phyloP scores from a whole-genome alignment of 768 basidiomycete species.

The Mycena latifolia region DNA sequence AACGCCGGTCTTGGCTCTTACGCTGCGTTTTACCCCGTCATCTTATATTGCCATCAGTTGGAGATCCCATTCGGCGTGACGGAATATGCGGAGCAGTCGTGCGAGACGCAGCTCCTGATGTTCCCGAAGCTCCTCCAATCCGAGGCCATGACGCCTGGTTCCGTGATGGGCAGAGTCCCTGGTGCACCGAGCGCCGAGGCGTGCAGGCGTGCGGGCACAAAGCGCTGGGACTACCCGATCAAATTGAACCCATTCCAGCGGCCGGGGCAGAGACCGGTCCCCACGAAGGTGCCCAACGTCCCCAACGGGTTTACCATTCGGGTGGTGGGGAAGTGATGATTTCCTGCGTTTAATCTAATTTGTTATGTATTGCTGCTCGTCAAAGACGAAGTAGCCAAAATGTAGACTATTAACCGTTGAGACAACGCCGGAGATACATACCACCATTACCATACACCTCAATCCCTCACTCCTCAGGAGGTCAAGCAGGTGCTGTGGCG shows the following conservation, averaged over 20 bases:
- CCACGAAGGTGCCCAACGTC: slow-evolving; percentile 31
- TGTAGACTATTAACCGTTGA: too few species aligned
- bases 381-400: too few species aligned
- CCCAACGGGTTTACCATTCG: slow-evolving; percentile 36
- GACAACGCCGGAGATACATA: too few species aligned
- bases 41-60: slow-evolving; percentile 34
- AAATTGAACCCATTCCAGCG: slow-evolving; percentile 38
- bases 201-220: not conserved
- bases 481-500: too few species aligned
- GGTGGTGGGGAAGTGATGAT: slow-evolving; percentile 16
- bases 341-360: not conserved
- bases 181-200: slow-evolving; percentile 5
- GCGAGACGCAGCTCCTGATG: slow-evolving; percentile 29
- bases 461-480: too few species aligned
- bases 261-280: slow-evolving; percentile 36
- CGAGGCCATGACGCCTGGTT: not conserved
- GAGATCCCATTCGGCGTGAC: slow-evolving; percentile 37
- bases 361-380: not conserved
- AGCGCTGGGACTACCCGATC: slow-evolving; percentile 31
- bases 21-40: slow-evolving; percentile 48
- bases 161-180: slow-evolving; percentile 11
- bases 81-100: slow-evolving; percentile 40
- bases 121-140: not conserved
- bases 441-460: too few species aligned
- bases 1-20: slow-evolving; percentile 56